Conservation (phyloP, 495 filamentous ascomycete genomes). For the Lepraria neglecta region DNA sequence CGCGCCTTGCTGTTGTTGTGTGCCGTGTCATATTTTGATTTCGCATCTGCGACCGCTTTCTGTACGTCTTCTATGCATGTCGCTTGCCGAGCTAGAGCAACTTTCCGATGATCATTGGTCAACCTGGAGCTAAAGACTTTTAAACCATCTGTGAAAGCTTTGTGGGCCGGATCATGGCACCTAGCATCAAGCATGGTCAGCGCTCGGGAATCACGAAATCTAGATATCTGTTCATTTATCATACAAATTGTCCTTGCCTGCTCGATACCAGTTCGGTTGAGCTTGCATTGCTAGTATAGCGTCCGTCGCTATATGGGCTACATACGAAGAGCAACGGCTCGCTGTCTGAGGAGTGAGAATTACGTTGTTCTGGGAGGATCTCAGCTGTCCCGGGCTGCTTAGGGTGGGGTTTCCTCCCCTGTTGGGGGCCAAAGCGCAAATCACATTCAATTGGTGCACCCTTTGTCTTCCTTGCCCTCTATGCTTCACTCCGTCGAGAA, state of each 20-base stretch:
- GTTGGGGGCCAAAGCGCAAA: too few species aligned
- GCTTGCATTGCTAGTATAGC: background rate
- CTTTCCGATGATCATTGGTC: background rate
- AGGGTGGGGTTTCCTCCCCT: too few species aligned
- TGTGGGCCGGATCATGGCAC: conserved; percentile 1
- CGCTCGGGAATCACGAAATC: too few species aligned
- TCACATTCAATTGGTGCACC: too few species aligned
- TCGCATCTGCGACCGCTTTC: background rate
- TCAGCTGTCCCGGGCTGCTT: too few species aligned
- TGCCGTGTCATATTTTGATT: background rate
- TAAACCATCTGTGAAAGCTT: background rate
- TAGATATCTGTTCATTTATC: background rate
- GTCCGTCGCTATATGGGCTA: too few species aligned
- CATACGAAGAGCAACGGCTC: too few species aligned
- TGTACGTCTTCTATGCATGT: conserved; percentile 7
- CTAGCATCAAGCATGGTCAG: background rate
- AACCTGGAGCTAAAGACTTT: background rate
- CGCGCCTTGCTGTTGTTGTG: background rate
- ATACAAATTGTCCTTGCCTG: background rate
- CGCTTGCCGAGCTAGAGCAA: background rate
- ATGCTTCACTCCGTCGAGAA: too few species aligned
- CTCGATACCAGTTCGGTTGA: background rate
- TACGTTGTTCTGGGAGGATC: too few species aligned
- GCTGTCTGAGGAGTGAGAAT: too few species aligned
- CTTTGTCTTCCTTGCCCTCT: too few species aligned